Base-by-base conservation (phyloP, 1,284 basidiomycete species). In the Ceratorhiza oryzae-sativae region DNA sequence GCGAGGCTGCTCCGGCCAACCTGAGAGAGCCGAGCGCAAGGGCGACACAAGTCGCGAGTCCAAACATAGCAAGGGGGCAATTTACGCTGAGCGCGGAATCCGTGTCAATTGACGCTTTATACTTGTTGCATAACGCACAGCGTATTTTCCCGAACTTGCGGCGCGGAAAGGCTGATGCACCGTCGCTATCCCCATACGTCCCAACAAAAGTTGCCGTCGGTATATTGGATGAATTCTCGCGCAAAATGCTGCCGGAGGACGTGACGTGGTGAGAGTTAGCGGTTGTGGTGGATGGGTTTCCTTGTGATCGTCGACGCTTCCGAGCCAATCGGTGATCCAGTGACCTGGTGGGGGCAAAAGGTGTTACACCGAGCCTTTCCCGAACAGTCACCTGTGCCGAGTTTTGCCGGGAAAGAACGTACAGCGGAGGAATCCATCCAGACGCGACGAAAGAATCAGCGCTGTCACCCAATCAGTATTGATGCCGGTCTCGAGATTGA, bases 1-100 rank as follows among this genome's bases (percentile, higher is more conserved):
- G 45, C 9, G 63, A 51, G 20, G 53, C 65, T 18, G 65, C 65
- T 39, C 53, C 48, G 18, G 53, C 65, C 15, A 68, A 41, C 8
- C 53, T 13, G 3, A 68, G 27, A 9, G 65, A 68, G 18, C 25
- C 53, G 32, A 60, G 12, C 3, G 58, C 41, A 13, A 60, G 1
- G 25, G 41, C 58, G 41, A 60, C 36, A n/a, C 41, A 45, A 13
- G 58, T 45, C 41, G 58, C 58, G 25, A 60, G 41, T 25, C 58
- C 58, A 45, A 60, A 42, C 58, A 60, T 60, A 15, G 20, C 23
- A 13, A 45, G n/a, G 18, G 15, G 36, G 13, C 18, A 45, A 13
- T 18, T 20, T 27, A 18, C 12, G 13, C 12, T 45, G 18, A 25
- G 36, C 1, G 10, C 4, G 5, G 15, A 10, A 55, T 4, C 3